Base-by-base conservation (phyloP, 1,139 yeast genomes). In the Zygoascus hellenicus region DNA sequence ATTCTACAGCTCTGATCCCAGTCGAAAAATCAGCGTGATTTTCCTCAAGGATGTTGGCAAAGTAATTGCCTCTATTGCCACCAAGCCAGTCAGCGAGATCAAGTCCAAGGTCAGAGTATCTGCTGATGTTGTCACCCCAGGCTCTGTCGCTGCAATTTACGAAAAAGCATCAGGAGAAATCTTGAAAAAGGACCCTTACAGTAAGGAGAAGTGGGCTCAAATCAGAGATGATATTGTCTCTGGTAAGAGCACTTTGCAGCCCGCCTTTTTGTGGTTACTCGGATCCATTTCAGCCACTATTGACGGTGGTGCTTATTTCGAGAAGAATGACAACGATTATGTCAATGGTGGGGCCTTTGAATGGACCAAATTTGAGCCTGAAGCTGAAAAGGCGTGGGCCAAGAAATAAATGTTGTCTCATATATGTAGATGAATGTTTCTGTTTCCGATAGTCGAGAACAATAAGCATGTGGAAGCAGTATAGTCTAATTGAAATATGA, bases 311-410 rank as follows among this genome's bases (percentile, higher is more conserved):
- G 79, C 78, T 49, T 47, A 66, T 51, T 57, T 62, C 30, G 51
- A 53, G 2, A 48, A 55, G 9, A 65, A 66, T 52, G 75, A 77
- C 42, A 71, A 72, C 48, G 83, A 80, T 55, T 56, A 75, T 35
- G 68, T 80, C 47, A 80, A 80, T 59, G 84, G 84, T 1, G 70
- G 69, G 16, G 56, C 73, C 42, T 80, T 80, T 76, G 72, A 71
- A 56, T 79, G 83, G 83, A 67, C 61, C 16, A 67, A 52, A 9
- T 38, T 53, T 11, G 52, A 48, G 45, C 48, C 43, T 19, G 44
- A 36, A 17, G 56, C 52, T 22, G 33, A 43, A 6, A 47, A 48
- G 45, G 31, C 22, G 19, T 43, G 47, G 47, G 37, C 29, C 17
- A 32, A 32, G 15, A 35, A 19, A 9, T 16, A 11, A 35, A 6